Evolutionary conservation across 2,329 filamentous ascomycete species (phyloP).

Genomic region (Cercospora janseana): DNA sequence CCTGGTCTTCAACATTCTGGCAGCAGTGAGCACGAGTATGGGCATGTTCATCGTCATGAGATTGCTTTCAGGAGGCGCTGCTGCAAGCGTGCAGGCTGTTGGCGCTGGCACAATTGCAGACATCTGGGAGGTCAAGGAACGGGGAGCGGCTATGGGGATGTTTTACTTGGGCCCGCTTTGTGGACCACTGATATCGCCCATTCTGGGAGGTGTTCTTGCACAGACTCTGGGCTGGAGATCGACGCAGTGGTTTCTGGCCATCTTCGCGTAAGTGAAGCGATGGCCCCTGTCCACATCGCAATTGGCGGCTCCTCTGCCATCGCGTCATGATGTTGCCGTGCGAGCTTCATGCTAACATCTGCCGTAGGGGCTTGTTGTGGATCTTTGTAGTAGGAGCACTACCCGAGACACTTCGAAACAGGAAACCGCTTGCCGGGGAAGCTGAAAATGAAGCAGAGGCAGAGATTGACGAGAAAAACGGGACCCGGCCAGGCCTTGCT

Average conservation of each 20-base stretch:
- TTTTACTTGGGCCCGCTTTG: constrained; percentile 78
- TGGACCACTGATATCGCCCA: constrained; percentile 71
- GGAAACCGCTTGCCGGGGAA: constrained; percentile 33
- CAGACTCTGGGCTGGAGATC: constrained; percentile 70
- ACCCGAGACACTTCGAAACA: constrained; percentile 59
- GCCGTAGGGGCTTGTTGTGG: constrained; percentile 52
- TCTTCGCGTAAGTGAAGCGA: constrained; percentile 53
- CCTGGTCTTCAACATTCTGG: constrained; percentile 66
- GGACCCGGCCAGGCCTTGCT: constrained; percentile 26
- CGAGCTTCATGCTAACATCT: not conserved
- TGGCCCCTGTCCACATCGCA: not conserved
- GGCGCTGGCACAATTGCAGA: constrained; percentile 82
- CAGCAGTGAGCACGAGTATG: constrained; percentile 67
- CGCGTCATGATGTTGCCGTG: too few relatives aligned
- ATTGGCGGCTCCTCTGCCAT: too few relatives aligned
- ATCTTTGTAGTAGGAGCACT: constrained; percentile 59
- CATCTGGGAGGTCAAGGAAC: constrained; percentile 70
- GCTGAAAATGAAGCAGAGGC: constrained; percentile 33
- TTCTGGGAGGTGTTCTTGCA: constrained; percentile 72
- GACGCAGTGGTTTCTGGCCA: constrained; percentile 73
- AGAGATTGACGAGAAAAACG: constrained; percentile 28
- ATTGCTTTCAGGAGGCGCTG: constrained; percentile 69
- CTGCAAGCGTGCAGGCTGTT: constrained; percentile 77
- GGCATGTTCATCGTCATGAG: constrained; percentile 76
- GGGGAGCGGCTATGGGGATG: constrained; percentile 76